Evolutionary conservation across 2,329 filamentous ascomycete genomes (phyloP), one percentile per base, ranked within the genome.

Genomic region (Pyricularia grisea): DNA sequence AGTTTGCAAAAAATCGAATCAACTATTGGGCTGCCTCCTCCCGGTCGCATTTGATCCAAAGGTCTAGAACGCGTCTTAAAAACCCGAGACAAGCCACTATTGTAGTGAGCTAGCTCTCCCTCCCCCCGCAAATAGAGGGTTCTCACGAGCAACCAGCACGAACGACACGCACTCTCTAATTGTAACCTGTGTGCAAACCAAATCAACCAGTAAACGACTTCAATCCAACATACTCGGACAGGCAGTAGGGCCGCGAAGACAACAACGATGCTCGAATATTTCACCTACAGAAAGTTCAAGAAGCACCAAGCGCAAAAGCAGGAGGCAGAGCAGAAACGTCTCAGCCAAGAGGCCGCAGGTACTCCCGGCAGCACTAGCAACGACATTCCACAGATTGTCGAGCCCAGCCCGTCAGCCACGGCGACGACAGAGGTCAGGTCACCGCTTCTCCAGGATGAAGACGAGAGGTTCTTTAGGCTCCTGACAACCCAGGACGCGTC

Each of bases 251-350:
- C 60, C 25, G 60, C 9, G 2, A 17, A 69, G 17, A 36, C 68
- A 71, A 65, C 66, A 74, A 80, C 72, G 66, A 90, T 90, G 88
- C 75, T 90, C 71, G 87, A 90, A 77, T 89, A 87, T 77, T 85
- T 90, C 72, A 79, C 82, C 50, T 85, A 84, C 79, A 89, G 86
- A 76, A 90, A 88, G 76, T 79, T 83, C 74, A 89, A 88, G 79
- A 87, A 89, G 77, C 79, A 85, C 75, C 83, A 81, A 73, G 82
- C 87, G 70, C 85, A 87, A 73, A 78, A 74, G 5, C 75, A 76
- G 60, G 75, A 76, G 69, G 71, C 75, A 28, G 71, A 74, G 20
- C 72, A 72, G 42, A 72, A 72, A 20, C 25, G 36, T 28, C 50
- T 60, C 20, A 31, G 58, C n/a, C 25, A 30, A 7, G 30, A 28